Conservation (phyloP, 768 basidiomycete species). For the Naematelia encephala region DNA sequence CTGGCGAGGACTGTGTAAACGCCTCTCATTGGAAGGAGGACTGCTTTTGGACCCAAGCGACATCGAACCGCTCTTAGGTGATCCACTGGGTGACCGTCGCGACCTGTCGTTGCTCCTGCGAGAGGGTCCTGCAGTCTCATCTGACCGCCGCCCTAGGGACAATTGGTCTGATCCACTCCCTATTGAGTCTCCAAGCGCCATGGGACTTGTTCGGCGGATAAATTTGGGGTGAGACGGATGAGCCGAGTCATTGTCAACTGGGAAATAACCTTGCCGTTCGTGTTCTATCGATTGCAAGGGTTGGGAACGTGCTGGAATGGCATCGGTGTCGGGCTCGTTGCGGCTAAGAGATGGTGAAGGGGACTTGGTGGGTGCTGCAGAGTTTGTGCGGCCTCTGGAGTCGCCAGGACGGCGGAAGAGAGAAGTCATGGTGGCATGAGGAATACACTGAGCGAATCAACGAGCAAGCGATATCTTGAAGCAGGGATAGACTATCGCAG, state of each 20-base stretch:
- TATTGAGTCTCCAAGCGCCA: not conserved
- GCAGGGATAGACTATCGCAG: no score
- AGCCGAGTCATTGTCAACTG: no score
- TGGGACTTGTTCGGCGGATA: no score
- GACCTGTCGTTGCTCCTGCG: not conserved
- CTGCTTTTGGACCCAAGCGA: not conserved
- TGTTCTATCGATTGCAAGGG: not conserved
- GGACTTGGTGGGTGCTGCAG: not conserved
- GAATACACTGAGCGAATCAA: no score
- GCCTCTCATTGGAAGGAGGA: not conserved
- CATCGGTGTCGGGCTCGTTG: not conserved
- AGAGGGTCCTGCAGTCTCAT: not conserved
- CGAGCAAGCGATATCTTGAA: no score
- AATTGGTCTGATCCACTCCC: not conserved
- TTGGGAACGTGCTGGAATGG: not conserved
- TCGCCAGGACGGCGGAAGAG: constrained; percentile 3
- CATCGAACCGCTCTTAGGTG: not conserved
- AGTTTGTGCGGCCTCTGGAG: not conserved
- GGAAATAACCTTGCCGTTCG: not conserved
- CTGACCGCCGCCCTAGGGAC: not conserved
- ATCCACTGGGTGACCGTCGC: not conserved
- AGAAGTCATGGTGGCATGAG: constrained; percentile 4
- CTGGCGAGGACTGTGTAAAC: constrained; percentile 6
- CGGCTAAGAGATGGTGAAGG: not conserved
- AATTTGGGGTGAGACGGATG: no score